Conservation (phyloP, 1,139 yeast genomes). For the Sugiyamaella paludigena region DNA sequence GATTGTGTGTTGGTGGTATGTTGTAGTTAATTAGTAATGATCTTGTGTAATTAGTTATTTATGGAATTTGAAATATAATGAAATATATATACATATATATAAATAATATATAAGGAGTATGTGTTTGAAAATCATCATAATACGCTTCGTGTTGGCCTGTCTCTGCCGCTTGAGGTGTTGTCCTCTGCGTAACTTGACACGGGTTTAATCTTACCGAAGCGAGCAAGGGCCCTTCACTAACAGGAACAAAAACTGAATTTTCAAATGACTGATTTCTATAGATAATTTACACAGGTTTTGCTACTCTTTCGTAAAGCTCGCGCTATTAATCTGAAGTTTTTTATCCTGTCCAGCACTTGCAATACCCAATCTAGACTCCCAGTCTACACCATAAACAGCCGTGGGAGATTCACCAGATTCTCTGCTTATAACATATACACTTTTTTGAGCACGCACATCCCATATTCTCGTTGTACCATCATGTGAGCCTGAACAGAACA, state of each 20-base stretch:
- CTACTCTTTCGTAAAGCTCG: constrained; percentile 12
- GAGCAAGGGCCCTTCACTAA: too few relatives aligned
- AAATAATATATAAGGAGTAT: too few relatives aligned
- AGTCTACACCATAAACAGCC: constrained; percentile 82
- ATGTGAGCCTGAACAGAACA: constrained; percentile 87
- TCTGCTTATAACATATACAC: constrained; percentile 83
- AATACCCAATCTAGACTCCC: constrained; percentile 79
- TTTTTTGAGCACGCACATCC: constrained; percentile 87
- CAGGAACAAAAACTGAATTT: too few relatives aligned
- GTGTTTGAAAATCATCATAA: not conserved
- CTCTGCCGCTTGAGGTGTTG: constrained; percentile 7
- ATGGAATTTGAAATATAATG: not conserved
- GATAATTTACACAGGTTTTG: constrained; percentile 1
- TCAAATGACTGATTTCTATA: constrained; percentile 5
- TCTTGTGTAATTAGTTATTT: constrained; percentile 9
- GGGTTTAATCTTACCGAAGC: too few relatives aligned
- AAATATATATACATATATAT: too few relatives aligned
- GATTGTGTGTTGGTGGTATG: not conserved
- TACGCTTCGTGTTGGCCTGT: not conserved
- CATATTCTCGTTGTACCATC: constrained; percentile 95
- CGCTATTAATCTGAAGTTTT: constrained; percentile 73
- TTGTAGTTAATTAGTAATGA: constrained; percentile 9
- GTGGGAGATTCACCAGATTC: constrained; percentile 45
- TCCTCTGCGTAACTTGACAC: too few relatives aligned
- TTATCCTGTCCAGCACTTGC: constrained; percentile 94